Conservation (phyloP, 2,329 filamentous ascomycete genomes). For the Aspergillus proliferans region DNA sequence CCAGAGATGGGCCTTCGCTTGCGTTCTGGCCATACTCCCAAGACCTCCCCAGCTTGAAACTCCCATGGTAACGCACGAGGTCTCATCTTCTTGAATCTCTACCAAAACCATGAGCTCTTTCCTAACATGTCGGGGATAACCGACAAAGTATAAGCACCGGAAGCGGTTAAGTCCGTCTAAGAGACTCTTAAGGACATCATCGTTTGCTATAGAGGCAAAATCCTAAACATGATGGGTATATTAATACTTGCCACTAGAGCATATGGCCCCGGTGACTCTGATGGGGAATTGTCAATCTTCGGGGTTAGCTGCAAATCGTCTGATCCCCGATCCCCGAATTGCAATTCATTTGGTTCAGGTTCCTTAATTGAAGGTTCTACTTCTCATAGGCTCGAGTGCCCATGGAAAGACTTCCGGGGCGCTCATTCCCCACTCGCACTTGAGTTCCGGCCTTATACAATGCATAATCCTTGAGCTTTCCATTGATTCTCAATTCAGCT, state of each 20-base stretch:
- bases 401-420: conserved; percentile 1
- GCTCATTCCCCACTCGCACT: conserved; percentile 3
- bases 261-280: neutral
- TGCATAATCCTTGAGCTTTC: neutral
- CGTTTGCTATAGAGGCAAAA: conserved; percentile 1
- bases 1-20: neutral
- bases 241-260: conserved; percentile 2
- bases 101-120: neutral
- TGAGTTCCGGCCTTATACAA: conserved; percentile 5
- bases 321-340: neutral
- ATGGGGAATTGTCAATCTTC: neutral
- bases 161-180: neutral
- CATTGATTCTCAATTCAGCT: neutral
- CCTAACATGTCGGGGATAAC: neutral
- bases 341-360: neutral
- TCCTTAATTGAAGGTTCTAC: neutral
- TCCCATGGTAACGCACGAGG: neutral
- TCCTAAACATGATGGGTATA: neutral
- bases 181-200: neutral
- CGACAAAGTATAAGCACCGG: neutral
- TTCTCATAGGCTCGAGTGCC: neutral
- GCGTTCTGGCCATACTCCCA: neutral
- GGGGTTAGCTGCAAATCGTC: neutral
- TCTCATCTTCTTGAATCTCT: neutral
- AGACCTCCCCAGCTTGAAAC: neutral